Percentiles rank a stretch among this genome's conserved stretches.
Conservation (phyloP, 2,329 filamentous ascomycete species). For the Neofusicoccum laricinum region DNA sequence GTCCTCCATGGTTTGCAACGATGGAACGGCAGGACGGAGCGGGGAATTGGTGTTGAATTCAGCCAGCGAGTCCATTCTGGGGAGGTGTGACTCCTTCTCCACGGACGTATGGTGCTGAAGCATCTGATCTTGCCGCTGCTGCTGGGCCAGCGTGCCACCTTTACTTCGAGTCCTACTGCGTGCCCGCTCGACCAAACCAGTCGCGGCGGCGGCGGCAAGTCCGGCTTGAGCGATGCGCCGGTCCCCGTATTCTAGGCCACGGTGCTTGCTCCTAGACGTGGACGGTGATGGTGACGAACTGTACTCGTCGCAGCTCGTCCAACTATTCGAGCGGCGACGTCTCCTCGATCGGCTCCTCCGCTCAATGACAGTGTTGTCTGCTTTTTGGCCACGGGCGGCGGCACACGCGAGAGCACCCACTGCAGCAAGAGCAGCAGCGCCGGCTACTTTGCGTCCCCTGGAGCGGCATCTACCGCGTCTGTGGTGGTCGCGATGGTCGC, state of each 20-base stretch:
- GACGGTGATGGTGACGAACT: slow-evolving; percentile 34
- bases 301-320: slow-evolving; percentile 23
- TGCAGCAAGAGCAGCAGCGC: slow-evolving; percentile 59
- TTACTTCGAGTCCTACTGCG: slow-evolving; percentile 57
- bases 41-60: too few species aligned
- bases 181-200: slow-evolving; percentile 56
- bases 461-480: slow-evolving; percentile 30
- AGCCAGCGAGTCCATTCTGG: too few species aligned
- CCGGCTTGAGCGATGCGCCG: slow-evolving; percentile 61
- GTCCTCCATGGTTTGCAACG: too few species aligned
- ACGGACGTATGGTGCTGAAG: too few species aligned
- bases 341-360: slow-evolving; percentile 47
- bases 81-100: too few species aligned
- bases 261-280: slow-evolving; percentile 42
- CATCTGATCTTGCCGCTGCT: too few species aligned
- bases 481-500: slow-evolving; percentile 25
- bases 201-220: slow-evolving; percentile 60
- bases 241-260: slow-evolving; percentile 52
- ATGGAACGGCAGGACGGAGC: too few species aligned
- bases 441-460: slow-evolving; percentile 53
- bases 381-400: slow-evolving; percentile 46
- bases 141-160: too few species aligned
- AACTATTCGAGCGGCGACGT: slow-evolving; percentile 32
- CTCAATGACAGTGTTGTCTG: slow-evolving; percentile 48
- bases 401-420: slow-evolving; percentile 60